Conservation (phyloP, 2,329 filamentous ascomycete species). For the Sporothrix dimorphospora region DNA sequence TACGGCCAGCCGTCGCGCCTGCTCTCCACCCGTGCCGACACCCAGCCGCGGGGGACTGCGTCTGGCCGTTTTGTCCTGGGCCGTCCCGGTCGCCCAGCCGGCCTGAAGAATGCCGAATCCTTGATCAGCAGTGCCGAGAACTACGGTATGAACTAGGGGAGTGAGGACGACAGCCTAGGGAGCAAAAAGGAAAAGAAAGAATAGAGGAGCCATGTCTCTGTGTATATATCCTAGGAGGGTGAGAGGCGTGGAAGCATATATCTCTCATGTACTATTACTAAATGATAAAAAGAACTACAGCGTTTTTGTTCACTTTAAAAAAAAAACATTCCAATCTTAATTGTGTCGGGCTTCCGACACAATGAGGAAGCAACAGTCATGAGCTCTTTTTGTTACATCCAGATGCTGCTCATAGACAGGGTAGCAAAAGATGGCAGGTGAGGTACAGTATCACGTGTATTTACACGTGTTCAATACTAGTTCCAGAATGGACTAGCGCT, state of each 20-base stretch:
- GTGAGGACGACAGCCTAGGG: background rate
- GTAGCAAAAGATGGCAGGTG: too few relatives aligned
- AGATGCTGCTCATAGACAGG: background rate
- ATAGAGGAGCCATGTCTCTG: conserved; percentile 1
- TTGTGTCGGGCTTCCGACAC: too few relatives aligned
- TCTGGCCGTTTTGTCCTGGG: background rate
- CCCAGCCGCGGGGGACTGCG: conserved; percentile 6
- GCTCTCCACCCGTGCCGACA: conserved; percentile 36
- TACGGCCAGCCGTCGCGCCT: conserved; percentile 40
- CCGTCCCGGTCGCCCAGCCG: background rate
- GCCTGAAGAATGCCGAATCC: conserved; percentile 19
- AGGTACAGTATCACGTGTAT: background rate
- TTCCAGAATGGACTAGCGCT: background rate
- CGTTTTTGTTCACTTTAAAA: conserved; percentile 9
- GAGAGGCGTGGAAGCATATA: background rate
- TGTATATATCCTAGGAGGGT: conserved; percentile 24
- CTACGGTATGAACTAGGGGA: conserved; percentile 43
- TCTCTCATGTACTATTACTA: conserved; percentile 26
- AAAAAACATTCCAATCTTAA: background rate
- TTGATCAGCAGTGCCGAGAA: conserved; percentile 43
- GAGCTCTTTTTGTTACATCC: background rate
- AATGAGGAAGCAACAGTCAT: background rate
- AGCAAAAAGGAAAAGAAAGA: background rate
- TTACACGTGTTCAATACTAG: background rate
- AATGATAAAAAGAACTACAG: conserved; percentile 11